Conservation (phyloP, 2,329 filamentous ascomycete species). For the Paracorniculantispora psalliotae region DNA sequence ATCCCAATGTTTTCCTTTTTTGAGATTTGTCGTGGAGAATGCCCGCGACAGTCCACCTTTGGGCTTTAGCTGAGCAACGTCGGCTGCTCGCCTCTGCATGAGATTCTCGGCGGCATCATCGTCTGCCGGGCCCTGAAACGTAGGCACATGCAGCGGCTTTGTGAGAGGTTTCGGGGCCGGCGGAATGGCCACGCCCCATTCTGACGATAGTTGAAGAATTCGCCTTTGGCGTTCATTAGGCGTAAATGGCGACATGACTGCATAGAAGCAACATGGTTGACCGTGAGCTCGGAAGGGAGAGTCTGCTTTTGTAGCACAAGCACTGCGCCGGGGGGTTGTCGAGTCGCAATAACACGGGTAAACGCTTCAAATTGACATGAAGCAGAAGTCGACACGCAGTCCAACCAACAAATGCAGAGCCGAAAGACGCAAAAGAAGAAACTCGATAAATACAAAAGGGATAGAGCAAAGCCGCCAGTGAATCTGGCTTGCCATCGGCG, state of each 20-base stretch:
- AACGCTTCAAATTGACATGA: not conserved
- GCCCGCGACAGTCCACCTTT: conserved; percentile 36
- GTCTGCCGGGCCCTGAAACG: conserved; percentile 43
- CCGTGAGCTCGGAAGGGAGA: not conserved
- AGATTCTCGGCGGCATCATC: conserved; percentile 50
- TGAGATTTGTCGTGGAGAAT: conserved; percentile 34
- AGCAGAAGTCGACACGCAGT: not conserved
- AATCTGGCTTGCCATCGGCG: not conserved
- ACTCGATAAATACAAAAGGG: conserved; percentile 4
- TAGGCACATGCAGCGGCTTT: conserved; percentile 38
- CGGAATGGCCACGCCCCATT: conserved; percentile 44
- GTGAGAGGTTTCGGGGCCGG: conserved; percentile 35
- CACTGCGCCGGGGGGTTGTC: not conserved
- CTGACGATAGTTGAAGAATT: conserved; percentile 44
- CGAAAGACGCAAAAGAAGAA: not conserved
- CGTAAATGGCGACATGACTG: conserved; percentile 8
- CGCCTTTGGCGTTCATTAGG: conserved; percentile 40
- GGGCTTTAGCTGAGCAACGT: conserved; percentile 30
- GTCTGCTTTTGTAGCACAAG: not conserved
- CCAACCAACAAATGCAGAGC: not conserved
- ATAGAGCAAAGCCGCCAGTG: not conserved
- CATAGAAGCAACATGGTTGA: conserved; percentile 1
- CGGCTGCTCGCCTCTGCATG: conserved; percentile 40
- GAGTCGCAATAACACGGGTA: not conserved
- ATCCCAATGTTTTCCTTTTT: conserved; percentile 48